Percentiles rank a stretch among this genome's conserved stretches.
These are phyloP conservation scores for Rachicladosporium sp. DNA, from an alignment of 2,329 filamentous ascomycete species.

Conservation along the genomic window DNA sequence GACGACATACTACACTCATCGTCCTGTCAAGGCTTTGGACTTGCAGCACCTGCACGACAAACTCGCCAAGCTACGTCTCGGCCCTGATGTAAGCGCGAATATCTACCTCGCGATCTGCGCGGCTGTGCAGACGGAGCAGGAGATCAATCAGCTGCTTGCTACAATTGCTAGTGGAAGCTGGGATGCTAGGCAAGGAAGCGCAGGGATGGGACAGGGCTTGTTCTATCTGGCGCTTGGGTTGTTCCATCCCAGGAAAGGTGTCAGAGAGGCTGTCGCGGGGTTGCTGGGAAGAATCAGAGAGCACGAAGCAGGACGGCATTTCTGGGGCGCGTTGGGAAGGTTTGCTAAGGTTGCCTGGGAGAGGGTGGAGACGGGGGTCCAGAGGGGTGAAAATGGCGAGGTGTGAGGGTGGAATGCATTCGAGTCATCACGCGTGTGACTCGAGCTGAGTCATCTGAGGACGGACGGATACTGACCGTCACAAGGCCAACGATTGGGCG, in stretches of 20 bases:
- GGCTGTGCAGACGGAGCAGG: constrained; percentile 54
- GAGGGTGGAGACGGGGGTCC: constrained; percentile 46
- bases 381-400: constrained; percentile 4
- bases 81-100: constrained; percentile 61
- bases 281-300: constrained; percentile 70
- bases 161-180: constrained; percentile 20
- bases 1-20: constrained; percentile 22
- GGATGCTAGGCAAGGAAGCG: constrained; percentile 11
- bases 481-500: too few species aligned
- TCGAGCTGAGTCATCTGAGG: constrained; percentile 47
- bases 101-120: constrained; percentile 73
- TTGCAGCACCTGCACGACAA: constrained; percentile 88
- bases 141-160: constrained; percentile 51
- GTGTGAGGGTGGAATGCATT: neutral
- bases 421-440: too few species aligned
- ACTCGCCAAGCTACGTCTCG: constrained; percentile 68
- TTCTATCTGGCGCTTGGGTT: constrained; percentile 86
- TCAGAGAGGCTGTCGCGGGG: constrained; percentile 64
- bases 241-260: constrained; percentile 76
- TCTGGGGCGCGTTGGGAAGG: constrained; percentile 74
- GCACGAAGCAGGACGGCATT: constrained; percentile 85
- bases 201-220: constrained; percentile 47
- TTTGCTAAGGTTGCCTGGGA: constrained; percentile 83
- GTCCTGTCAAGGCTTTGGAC: constrained; percentile 67
- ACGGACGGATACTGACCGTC: too few species aligned